Evolutionary conservation across 352 stramenopile species (phyloP).

Genomic region (Globisporangium ultimum): DNA sequence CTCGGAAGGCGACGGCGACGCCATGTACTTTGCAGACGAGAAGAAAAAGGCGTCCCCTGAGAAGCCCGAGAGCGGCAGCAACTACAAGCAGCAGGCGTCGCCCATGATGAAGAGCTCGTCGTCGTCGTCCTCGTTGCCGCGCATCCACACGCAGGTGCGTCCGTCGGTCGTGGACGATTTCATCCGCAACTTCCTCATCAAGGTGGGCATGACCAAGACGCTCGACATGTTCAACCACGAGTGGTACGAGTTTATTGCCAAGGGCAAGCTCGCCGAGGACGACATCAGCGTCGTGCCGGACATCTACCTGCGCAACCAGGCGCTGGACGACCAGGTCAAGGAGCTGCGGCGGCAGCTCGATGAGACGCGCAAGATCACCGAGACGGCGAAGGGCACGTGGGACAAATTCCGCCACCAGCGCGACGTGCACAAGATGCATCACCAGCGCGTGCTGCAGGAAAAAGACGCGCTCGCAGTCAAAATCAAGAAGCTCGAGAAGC

Average conservation of each 20-base stretch:
- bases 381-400: constrained; percentile 91
- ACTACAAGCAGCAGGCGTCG: background rate
- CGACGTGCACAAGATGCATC: constrained; percentile 95
- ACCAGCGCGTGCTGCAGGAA: constrained; percentile 94
- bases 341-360: constrained; percentile 82
- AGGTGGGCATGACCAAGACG: constrained; percentile 85
- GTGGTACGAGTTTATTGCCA: constrained; percentile 93
- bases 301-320: constrained; percentile 93
- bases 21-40: background rate
- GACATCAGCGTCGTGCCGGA: constrained; percentile 90
- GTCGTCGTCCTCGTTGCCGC: constrained; percentile 14
- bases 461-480: constrained; percentile 91
- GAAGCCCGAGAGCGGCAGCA: constrained; percentile 10
- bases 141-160: constrained; percentile 62
- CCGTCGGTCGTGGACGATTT: constrained; percentile 93
- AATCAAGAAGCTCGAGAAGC: constrained; percentile 90
- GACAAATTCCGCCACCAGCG: constrained; percentile 95
- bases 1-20: constrained; percentile 9
- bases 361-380: constrained; percentile 86
- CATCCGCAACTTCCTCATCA: constrained; percentile 95
- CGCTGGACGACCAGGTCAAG: constrained; percentile 89
- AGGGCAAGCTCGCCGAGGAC: constrained; percentile 89
- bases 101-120: background rate
- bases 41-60: constrained; percentile 7
- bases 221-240: constrained; percentile 95